A percentile compares a stretch with the other conserved stretches of the same genome.
These are phyloP conservation scores for Diaporthe nobilis DNA, from an alignment of 2,329 filamentous ascomycete species.

Conservation along the genomic window DNA sequence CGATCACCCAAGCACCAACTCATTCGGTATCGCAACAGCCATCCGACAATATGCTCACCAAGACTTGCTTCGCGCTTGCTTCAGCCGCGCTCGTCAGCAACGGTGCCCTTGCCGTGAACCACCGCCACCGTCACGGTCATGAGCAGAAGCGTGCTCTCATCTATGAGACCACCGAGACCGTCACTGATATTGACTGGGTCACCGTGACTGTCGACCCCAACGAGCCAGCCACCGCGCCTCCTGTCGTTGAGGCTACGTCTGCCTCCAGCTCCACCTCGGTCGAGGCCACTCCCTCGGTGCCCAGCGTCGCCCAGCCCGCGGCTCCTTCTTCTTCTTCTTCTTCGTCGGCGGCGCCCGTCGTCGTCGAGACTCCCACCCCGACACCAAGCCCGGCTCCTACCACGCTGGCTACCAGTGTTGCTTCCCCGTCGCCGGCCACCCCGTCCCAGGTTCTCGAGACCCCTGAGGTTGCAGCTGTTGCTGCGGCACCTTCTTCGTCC, in stretches of 20 bases:
- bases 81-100: constrained; percentile 58
- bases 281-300: constrained; percentile 13
- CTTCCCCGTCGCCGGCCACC: constrained; percentile 36
- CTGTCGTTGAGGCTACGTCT: constrained; percentile 43
- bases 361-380: constrained; percentile 40
- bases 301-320: background rate
- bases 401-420: constrained; percentile 35
- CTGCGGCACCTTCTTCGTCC: constrained; percentile 18
- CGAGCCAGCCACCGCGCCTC: constrained; percentile 38
- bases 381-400: constrained; percentile 37
- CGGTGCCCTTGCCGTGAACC: constrained; percentile 59
- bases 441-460: constrained; percentile 38
- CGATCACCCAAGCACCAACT: background rate
- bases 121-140: constrained; percentile 57
- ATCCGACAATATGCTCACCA: constrained; percentile 58
- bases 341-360: constrained; percentile 17
- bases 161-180: constrained; percentile 51
- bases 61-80: constrained; percentile 57
- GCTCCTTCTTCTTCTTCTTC: constrained; percentile 1
- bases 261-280: constrained; percentile 22
- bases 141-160: constrained; percentile 53
- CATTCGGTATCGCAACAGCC: background rate
- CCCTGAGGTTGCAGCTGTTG: constrained; percentile 17
- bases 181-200: constrained; percentile 55
- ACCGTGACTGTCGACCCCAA: constrained; percentile 59